phyloP scores from a whole-genome alignment of 2,329 filamentous ascomycete species.

The Huntiella decipiens region DNA sequence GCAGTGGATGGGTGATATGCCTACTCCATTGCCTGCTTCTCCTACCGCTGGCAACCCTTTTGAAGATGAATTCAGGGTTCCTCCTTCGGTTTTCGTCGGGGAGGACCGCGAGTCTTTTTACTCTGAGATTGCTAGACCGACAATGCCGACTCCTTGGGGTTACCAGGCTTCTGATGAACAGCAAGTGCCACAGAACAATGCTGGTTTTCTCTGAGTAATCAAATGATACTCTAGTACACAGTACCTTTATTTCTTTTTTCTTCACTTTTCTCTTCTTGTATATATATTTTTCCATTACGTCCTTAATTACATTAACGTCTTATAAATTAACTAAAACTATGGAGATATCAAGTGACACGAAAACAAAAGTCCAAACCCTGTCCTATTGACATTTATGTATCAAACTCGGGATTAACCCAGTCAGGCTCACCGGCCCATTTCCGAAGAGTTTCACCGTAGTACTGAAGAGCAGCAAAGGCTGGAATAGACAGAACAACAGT shows the following conservation, averaged over 20 bases:
- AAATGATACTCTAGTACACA: background rate
- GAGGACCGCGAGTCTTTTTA: too few species aligned
- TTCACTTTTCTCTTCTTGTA: constrained; percentile 1
- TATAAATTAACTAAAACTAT: background rate
- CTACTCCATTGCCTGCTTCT: background rate
- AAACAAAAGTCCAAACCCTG: background rate
- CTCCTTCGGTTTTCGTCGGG: too few species aligned
- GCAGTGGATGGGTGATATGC: constrained; percentile 10
- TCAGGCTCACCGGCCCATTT: constrained; percentile 19
- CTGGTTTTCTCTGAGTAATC: too few species aligned
- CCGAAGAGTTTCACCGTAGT: constrained; percentile 22
- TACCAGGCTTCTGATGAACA: too few species aligned
- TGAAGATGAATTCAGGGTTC: too few species aligned
- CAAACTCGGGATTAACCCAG: constrained; percentile 28
- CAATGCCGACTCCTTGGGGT: too few species aligned
- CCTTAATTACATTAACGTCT: background rate
- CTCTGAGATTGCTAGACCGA: too few species aligned
- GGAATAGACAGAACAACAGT: constrained; percentile 22
- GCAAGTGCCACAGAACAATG: too few species aligned
- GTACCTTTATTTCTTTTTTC: too few species aligned
- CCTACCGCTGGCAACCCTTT: background rate
- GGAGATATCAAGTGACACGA: background rate
- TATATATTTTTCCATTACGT: constrained; percentile 4
- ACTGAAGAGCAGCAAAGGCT: constrained; percentile 21
- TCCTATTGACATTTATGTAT: constrained; percentile 3